These are phyloP conservation scores for Penicillium concentricum DNA, from an alignment of 2,329 filamentous ascomycete species.

Conservation along the genomic window DNA sequence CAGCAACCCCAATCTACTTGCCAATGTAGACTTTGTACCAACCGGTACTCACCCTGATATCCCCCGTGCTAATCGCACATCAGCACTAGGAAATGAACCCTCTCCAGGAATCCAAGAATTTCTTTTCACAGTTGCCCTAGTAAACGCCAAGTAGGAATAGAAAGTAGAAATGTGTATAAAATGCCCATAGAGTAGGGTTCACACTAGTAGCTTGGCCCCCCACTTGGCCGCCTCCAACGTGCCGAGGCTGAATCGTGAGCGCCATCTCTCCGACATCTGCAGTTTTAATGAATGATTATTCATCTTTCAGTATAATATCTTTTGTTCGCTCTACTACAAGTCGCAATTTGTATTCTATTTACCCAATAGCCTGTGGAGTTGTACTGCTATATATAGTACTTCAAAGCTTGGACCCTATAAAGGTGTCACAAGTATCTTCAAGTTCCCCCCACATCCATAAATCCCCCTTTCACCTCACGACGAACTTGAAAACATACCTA, in stretches of 20 bases:
- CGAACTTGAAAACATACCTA: background rate
- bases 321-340: no score
- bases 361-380: background rate
- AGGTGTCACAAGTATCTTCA: background rate
- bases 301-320: background rate
- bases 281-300: background rate
- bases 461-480: background rate
- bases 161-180: no score
- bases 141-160: no score
- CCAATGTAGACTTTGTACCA: no score
- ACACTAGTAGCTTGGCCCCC: background rate
- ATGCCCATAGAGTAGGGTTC: no score
- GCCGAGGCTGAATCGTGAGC: background rate
- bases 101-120: no score
- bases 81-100: no score
- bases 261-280: background rate
- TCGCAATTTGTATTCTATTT: background rate
- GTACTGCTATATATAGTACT: slow-evolving; percentile 8
- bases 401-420: background rate
- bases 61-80: no score
- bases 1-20: no score
- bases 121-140: no score
- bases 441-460: background rate
- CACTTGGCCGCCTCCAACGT: background rate
- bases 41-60: no score